phyloP scores from a whole-genome alignment of 441 rosid genomes.

The Erodium moschatum region DNA sequence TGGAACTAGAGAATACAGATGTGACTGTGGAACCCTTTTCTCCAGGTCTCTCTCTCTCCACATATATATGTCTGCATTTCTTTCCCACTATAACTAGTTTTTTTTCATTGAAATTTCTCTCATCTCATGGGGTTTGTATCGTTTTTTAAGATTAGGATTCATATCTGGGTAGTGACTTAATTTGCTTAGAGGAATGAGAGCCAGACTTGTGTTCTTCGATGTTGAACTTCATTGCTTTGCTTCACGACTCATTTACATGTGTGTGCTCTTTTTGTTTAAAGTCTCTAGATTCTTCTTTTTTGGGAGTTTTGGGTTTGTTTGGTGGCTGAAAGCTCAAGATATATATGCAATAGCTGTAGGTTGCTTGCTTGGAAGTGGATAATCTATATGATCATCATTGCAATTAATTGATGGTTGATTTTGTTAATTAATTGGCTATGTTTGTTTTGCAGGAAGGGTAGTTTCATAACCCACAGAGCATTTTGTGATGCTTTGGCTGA shows the following conservation, averaged over 20 bases:
- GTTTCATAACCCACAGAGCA: conserved; percentile 9
- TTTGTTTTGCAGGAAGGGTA: background rate
- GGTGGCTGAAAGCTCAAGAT: background rate
- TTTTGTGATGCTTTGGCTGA: conserved; percentile 9
- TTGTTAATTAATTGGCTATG: background rate
- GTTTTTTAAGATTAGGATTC: background rate
- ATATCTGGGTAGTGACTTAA: background rate
- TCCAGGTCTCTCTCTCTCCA: background rate
- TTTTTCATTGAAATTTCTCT: background rate
- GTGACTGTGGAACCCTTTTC: conserved; percentile 1
- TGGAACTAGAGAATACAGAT: conserved; percentile 14
- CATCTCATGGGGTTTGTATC: background rate
- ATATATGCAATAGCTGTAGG: no score
- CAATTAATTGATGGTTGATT: no score
- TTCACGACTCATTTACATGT: background rate
- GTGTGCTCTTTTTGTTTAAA: background rate
- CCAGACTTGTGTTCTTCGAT: background rate
- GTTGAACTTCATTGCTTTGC: background rate
- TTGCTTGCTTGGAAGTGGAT: background rate
- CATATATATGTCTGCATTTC: background rate
- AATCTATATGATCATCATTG: background rate
- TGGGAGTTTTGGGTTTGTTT: background rate
- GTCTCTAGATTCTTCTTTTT: background rate
- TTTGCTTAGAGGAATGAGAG: background rate
- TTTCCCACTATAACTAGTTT: background rate